These are phyloP conservation scores for Rhodotorula sp. DNA, from an alignment of 1,284 basidiomycete species.

Conservation along the genomic window DNA sequence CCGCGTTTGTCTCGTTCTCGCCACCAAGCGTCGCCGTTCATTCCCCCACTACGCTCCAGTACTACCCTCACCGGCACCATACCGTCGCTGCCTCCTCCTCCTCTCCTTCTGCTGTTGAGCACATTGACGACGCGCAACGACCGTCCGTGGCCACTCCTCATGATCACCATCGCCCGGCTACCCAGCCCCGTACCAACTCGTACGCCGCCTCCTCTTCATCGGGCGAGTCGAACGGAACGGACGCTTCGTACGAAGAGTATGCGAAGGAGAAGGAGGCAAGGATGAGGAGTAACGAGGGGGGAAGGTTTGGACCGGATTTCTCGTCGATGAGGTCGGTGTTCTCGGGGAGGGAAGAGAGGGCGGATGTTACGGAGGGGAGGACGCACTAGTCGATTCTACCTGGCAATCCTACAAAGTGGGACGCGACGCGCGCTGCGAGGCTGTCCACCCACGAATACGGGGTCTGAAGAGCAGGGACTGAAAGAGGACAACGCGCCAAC, in stretches of 20 bases:
- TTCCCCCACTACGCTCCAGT: too few relatives aligned
- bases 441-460: too few relatives aligned
- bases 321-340: not conserved
- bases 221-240: not conserved
- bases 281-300: not conserved
- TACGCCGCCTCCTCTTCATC: not conserved
- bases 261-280: not conserved
- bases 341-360: not conserved
- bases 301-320: not conserved
- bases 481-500: too few relatives aligned
- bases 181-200: not conserved
- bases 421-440: too few relatives aligned
- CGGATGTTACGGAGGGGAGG: slow-evolving; percentile 4
- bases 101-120: too few relatives aligned
- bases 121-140: too few relatives aligned
- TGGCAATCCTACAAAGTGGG: not conserved
- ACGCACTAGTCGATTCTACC: not conserved
- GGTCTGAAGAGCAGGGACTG: too few relatives aligned
- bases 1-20: slow-evolving; percentile 9
- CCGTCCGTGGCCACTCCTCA: too few relatives aligned
- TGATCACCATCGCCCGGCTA: too few relatives aligned
- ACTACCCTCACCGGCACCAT: not conserved
- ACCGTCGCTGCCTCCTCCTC: too few relatives aligned
- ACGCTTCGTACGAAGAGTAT: not conserved
- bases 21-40: not conserved